Conservation (phyloP, 495 filamentous ascomycete species). For the Pyronema omphalodes region DNA sequence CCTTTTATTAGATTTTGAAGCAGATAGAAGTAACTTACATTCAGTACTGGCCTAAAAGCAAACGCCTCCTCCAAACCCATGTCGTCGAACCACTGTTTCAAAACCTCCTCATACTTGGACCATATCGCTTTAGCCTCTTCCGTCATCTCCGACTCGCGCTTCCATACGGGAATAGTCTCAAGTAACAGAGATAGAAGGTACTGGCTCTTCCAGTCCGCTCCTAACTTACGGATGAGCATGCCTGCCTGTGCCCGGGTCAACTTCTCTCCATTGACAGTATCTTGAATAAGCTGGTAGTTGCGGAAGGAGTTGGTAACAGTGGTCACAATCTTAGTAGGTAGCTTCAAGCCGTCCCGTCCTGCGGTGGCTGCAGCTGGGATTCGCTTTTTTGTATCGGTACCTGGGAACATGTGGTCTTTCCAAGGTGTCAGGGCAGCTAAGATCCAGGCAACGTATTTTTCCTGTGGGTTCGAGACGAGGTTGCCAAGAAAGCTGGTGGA, state of each 20-base stretch:
- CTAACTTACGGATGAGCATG: constrained; percentile 63
- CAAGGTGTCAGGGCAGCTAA: constrained; percentile 61
- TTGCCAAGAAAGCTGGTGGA: not conserved
- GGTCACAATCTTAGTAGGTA: constrained; percentile 49
- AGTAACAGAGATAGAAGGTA: constrained; percentile 50
- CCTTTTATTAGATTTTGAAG: not conserved
- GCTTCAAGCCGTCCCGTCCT: constrained; percentile 60
- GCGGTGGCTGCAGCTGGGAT: constrained; percentile 34
- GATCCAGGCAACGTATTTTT: constrained; percentile 54
- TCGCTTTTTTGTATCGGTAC: constrained; percentile 30
- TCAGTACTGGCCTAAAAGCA: constrained; percentile 12
- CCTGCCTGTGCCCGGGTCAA: constrained; percentile 28
- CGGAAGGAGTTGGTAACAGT: constrained; percentile 45
- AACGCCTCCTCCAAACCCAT: constrained; percentile 29
- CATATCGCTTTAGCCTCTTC: not conserved
- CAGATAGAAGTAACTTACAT: constrained; percentile 6
- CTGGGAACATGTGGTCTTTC: constrained; percentile 31
- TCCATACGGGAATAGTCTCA: constrained; percentile 35
- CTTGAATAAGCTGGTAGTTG: constrained; percentile 40
- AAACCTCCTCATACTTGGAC: constrained; percentile 29
- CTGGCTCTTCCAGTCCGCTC: constrained; percentile 55
- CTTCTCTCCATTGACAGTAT: constrained; percentile 25
- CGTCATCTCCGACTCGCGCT: constrained; percentile 9
- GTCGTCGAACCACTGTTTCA: constrained; percentile 27
- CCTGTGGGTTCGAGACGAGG: constrained; percentile 15